These are phyloP conservation scores for Perkinsus chesapeaki DNA, from an alignment of 169 alveolate genomes.

Conservation along the genomic window DNA sequence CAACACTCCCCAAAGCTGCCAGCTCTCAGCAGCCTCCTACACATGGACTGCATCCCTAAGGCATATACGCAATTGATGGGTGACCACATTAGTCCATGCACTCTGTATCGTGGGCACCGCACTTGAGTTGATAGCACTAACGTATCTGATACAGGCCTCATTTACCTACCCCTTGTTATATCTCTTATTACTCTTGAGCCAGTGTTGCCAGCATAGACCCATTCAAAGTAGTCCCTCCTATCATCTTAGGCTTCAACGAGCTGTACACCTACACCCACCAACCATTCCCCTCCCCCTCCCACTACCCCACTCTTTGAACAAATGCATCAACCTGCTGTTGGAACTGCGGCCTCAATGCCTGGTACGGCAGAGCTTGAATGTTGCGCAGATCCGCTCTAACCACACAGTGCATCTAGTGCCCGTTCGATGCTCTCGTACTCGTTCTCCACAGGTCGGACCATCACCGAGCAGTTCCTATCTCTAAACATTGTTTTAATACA, in stretches of 20 bases:
- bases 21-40: too few relatives aligned
- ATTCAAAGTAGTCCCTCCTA: conserved; percentile 55
- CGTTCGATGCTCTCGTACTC: background rate
- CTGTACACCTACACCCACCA: background rate
- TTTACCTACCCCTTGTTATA: background rate
- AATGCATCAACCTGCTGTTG: conserved; percentile 48
- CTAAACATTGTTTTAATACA: conserved; percentile 53
- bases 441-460: background rate
- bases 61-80: conserved; percentile 6
- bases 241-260: conserved; percentile 31
- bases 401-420: background rate
- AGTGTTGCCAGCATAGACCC: conserved; percentile 55
- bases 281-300: conserved; percentile 17
- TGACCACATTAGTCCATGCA: conserved; percentile 52
- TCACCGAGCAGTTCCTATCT: background rate
- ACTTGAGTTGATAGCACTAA: conserved; percentile 58
- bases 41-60: background rate
- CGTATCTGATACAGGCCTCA: conserved; percentile 31
- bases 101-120: conserved; percentile 67
- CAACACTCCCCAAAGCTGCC: too few relatives aligned
- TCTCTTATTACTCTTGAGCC: background rate
- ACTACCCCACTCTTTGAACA: conserved; percentile 43
- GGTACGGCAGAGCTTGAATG: conserved; percentile 51
- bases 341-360: conserved; percentile 58
- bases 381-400: conserved; percentile 26